phyloP scores from a whole-genome alignment of 2,329 filamentous ascomycete genomes.

The Nothophaeocryptopus gaeumannii region DNA sequence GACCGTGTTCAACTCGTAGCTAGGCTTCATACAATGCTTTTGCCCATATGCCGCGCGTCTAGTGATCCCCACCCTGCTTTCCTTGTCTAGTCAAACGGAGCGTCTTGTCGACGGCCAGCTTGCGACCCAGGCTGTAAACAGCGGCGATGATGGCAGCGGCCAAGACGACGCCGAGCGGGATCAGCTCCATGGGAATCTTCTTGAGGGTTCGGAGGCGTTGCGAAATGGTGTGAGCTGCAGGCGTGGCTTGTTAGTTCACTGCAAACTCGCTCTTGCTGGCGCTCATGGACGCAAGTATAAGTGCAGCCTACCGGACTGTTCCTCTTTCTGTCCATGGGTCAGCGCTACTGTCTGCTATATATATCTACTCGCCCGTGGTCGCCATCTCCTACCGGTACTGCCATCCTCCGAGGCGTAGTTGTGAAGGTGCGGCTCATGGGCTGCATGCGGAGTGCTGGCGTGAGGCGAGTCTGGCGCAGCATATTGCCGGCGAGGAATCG shows the following conservation, averaged over 20 bases:
- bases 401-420: conserved; percentile 30
- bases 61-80: conserved; percentile 37
- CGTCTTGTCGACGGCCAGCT: conserved; percentile 86
- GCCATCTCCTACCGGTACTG: conserved; percentile 33
- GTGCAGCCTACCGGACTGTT: conserved; percentile 55
- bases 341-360: conserved; percentile 9
- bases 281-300: no score
- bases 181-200: conserved; percentile 88
- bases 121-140: conserved; percentile 75
- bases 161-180: conserved; percentile 88
- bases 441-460: conserved; percentile 35
- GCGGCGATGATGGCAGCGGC: conserved; percentile 72
- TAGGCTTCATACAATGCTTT: conserved; percentile 15
- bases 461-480: conserved; percentile 38
- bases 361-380: background rate
- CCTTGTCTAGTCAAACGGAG: conserved; percentile 76
- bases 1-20: conserved; percentile 3
- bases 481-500: conserved; percentile 41
- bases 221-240: conserved; percentile 86
- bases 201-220: conserved; percentile 88
- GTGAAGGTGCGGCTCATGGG: conserved; percentile 32
- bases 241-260: conserved; percentile 5
- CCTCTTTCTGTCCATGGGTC: conserved; percentile 56
- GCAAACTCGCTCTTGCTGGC: no score
- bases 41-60: conserved; percentile 4